Percentiles rank a stretch among this genome's conserved stretches.
Evolutionary conservation across 495 filamentous ascomycete species (phyloP).

Genomic region (Penicillium silybi): DNA sequence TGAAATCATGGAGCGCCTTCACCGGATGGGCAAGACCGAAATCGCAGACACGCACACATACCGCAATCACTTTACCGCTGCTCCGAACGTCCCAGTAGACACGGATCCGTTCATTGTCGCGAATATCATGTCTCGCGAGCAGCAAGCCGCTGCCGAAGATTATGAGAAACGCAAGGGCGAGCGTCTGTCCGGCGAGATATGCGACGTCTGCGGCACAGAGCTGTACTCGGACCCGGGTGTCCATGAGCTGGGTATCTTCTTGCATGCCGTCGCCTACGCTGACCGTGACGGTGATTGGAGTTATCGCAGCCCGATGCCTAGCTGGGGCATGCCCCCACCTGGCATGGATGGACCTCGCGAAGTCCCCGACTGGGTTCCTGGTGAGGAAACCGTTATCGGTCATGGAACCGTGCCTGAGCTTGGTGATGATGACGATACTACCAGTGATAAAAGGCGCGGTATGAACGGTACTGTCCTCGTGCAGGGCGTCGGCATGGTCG

Average conservation of each 20-base stretch:
- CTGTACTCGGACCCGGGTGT: conserved; percentile 87
- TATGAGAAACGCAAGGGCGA: conserved; percentile 80
- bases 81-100: conserved; percentile 37
- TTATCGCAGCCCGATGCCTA: conserved; percentile 79
- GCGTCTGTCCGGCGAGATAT: conserved; percentile 81
- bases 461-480: conserved; percentile 14
- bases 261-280: conserved; percentile 87
- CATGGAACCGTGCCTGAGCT: conserved; percentile 30
- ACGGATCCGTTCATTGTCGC: conserved; percentile 38
- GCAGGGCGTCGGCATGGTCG: conserved; percentile 17
- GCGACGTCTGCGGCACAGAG: conserved; percentile 76
- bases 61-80: conserved; percentile 43
- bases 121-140: conserved; percentile 45
- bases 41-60: conserved; percentile 87
- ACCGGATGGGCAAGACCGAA: conserved; percentile 91
- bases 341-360: conserved; percentile 56
- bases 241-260: conserved; percentile 88
- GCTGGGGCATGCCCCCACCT: conserved; percentile 76
- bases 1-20: conserved; percentile 79
- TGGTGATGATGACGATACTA: not conserved
- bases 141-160: conserved; percentile 82
- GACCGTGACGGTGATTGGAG: conserved; percentile 76
- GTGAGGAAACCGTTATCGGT: conserved; percentile 35
- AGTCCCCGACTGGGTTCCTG: conserved; percentile 42
- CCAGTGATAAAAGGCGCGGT: not conserved